Evolutionary conservation across 768 basidiomycete species (phyloP).

Genomic region (Hemileccinum rubropunctum): DNA sequence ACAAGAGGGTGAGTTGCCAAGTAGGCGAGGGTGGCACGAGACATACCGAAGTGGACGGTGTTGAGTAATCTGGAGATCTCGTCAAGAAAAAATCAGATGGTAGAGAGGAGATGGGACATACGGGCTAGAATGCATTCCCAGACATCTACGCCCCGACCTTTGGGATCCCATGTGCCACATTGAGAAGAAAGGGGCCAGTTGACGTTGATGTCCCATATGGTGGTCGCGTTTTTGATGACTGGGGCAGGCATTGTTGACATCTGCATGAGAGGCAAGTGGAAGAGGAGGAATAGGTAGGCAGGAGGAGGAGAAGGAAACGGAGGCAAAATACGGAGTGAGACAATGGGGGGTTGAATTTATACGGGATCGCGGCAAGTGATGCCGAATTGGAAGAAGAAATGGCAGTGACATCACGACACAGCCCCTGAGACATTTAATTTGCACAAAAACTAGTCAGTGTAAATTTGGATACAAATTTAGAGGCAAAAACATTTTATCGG

Average conservation of each 20-base stretch:
- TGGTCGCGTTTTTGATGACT: constrained; percentile 61
- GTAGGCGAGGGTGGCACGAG: background rate
- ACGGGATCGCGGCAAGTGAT: constrained; percentile 20
- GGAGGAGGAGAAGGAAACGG: constrained; percentile 2
- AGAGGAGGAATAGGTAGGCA: background rate
- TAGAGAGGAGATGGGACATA: constrained; percentile 29
- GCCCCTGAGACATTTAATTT: constrained; percentile 27
- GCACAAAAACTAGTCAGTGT: constrained; percentile 2
- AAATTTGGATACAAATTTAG: constrained; percentile 17
- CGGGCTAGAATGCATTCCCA: constrained; percentile 75
- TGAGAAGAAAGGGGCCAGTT: constrained; percentile 65
- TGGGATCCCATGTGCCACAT: constrained; percentile 70
- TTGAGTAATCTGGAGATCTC: constrained; percentile 53
- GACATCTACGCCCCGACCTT: constrained; percentile 64
- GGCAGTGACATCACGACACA: constrained; percentile 33
- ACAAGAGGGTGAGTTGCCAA: constrained; percentile 5
- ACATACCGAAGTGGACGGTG: constrained; percentile 43
- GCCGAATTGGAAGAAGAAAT: constrained; percentile 31
- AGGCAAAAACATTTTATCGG: constrained; percentile 4
- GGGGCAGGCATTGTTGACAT: constrained; percentile 24
- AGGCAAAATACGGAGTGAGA: constrained; percentile 5
- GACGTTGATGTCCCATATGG: constrained; percentile 68
- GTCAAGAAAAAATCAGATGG: constrained; percentile 1
- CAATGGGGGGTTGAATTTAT: constrained; percentile 26
- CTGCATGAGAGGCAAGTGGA: constrained; percentile 12